Evolutionary conservation across 2,329 filamentous ascomycete species (phyloP).

Genomic region (Trichoderma sp.): DNA sequence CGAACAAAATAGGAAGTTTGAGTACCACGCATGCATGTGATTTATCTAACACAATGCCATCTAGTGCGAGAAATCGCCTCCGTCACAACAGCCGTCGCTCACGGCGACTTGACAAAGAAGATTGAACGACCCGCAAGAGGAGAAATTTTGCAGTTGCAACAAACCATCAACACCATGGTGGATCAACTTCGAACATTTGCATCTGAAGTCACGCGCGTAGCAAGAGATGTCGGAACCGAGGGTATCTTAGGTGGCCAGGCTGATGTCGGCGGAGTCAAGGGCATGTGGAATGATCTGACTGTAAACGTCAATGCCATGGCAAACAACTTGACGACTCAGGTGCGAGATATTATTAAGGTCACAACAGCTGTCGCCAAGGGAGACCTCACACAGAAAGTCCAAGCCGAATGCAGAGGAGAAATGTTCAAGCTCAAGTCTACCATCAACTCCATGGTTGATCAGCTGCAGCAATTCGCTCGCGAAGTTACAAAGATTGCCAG

Average conservation of each 20-base stretch:
- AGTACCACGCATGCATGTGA: not conserved
- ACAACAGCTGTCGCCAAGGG: slow-evolving; percentile 73
- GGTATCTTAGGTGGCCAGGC: slow-evolving; percentile 80
- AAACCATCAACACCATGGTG: slow-evolving; percentile 88
- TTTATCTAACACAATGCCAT: slow-evolving; percentile 9
- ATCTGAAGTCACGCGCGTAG: slow-evolving; percentile 78
- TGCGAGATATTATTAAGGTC: slow-evolving; percentile 89
- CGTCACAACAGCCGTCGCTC: slow-evolving; percentile 78
- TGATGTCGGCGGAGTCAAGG: slow-evolving; percentile 78
- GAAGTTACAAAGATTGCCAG: slow-evolving; percentile 96
- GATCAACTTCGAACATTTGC: slow-evolving; percentile 81
- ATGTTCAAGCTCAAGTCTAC: slow-evolving; percentile 94
- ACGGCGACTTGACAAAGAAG: slow-evolving; percentile 80
- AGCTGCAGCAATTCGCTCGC: slow-evolving; percentile 91
- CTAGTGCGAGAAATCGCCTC: slow-evolving; percentile 78
- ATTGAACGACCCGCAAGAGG: slow-evolving; percentile 77
- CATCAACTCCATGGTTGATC: slow-evolving; percentile 99
- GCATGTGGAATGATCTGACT: slow-evolving; percentile 85
- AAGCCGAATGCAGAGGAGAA: slow-evolving; percentile 87
- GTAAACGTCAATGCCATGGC: slow-evolving; percentile 88
- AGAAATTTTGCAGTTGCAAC: slow-evolving; percentile 78
- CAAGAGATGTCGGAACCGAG: slow-evolving; percentile 80
- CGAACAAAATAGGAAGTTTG: not conserved
- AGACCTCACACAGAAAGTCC: slow-evolving; percentile 94
- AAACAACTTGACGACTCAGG: slow-evolving; percentile 81